Percentiles rank a stretch among this genome's conserved stretches.
phyloP scores from a whole-genome alignment of 2,329 filamentous ascomycete species.

The Hirsutella rhossiliensis region DNA sequence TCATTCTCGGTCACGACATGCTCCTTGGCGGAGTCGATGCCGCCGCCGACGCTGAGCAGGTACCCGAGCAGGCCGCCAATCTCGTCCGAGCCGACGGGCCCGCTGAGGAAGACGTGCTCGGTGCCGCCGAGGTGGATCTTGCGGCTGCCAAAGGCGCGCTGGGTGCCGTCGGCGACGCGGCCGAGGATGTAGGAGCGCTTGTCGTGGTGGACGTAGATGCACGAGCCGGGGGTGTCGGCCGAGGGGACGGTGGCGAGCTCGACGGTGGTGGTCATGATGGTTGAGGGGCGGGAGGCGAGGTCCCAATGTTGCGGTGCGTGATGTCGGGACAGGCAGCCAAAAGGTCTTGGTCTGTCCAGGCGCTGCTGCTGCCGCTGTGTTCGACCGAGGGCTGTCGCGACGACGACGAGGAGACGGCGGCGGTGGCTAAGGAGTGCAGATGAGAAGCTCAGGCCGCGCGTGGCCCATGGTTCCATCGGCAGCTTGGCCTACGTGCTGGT shows the following conservation, averaged over 20 bases:
- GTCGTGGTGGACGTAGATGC: constrained; percentile 68
- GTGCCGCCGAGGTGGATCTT: constrained; percentile 53
- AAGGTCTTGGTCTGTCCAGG: background rate
- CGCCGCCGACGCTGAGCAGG: constrained; percentile 72
- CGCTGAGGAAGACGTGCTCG: constrained; percentile 73
- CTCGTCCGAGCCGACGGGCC: constrained; percentile 61
- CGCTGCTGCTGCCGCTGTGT: too few relatives aligned
- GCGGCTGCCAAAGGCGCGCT: constrained; percentile 61
- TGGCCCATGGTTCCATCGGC: constrained; percentile 18
- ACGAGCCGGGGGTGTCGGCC: constrained; percentile 74
- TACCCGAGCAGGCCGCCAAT: constrained; percentile 76
- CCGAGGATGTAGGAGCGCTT: constrained; percentile 78
- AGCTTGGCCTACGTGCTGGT: background rate
- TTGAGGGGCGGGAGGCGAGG: background rate
- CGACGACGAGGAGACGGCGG: background rate
- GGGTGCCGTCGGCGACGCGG: constrained; percentile 69
- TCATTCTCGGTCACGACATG: constrained; percentile 25
- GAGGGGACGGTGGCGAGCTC: constrained; percentile 75
- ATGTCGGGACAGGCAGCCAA: background rate
- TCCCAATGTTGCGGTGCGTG: background rate
- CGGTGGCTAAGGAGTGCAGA: constrained; percentile 1
- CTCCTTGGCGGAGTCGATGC: constrained; percentile 35
- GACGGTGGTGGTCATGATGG: constrained; percentile 58
- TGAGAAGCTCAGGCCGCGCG: constrained; percentile 7
- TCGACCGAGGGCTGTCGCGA: background rate